Conservation (phyloP, 805 yeast genomes). For the Phaffomyces thermotolerans region DNA sequence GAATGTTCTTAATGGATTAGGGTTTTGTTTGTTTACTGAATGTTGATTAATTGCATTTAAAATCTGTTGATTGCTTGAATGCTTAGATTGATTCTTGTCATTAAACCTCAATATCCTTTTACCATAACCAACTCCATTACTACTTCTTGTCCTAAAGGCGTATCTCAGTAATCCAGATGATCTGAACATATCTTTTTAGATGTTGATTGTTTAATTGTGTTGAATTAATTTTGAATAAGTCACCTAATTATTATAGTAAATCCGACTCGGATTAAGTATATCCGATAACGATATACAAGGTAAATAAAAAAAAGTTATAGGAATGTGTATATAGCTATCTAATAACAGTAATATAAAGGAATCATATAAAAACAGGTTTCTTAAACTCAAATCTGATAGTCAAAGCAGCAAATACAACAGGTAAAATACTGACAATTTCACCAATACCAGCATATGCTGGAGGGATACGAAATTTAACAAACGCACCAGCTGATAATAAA, state of each 20-base stretch:
- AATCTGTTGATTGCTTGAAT: slow-evolving; percentile 4
- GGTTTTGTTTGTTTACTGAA: background rate
- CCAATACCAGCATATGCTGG: background rate
- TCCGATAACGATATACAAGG: background rate
- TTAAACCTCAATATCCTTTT: too few relatives aligned
- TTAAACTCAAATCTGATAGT: too few relatives aligned
- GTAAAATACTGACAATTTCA: background rate
- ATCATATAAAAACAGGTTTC: too few relatives aligned
- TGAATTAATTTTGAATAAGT: background rate
- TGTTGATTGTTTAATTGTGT: background rate
- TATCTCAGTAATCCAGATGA: background rate
- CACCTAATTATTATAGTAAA: background rate
- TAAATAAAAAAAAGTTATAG: too few relatives aligned
- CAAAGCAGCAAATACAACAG: background rate
- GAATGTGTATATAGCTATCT: too few relatives aligned
- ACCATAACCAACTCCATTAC: background rate
- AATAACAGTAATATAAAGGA: too few relatives aligned
- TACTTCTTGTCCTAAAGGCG: background rate
- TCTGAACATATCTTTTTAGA: slow-evolving; percentile 1
- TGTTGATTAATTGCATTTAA: slow-evolving; percentile 10
- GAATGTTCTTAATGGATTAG: slow-evolving; percentile 2
- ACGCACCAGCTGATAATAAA: background rate
- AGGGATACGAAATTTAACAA: background rate
- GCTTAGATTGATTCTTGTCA: background rate
- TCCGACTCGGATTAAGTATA: background rate